Percentiles rank a stretch among this genome's conserved stretches.
Evolutionary conservation across 2,329 filamentous ascomycete genomes (phyloP).

Genomic region (Microdochium paspali): DNA sequence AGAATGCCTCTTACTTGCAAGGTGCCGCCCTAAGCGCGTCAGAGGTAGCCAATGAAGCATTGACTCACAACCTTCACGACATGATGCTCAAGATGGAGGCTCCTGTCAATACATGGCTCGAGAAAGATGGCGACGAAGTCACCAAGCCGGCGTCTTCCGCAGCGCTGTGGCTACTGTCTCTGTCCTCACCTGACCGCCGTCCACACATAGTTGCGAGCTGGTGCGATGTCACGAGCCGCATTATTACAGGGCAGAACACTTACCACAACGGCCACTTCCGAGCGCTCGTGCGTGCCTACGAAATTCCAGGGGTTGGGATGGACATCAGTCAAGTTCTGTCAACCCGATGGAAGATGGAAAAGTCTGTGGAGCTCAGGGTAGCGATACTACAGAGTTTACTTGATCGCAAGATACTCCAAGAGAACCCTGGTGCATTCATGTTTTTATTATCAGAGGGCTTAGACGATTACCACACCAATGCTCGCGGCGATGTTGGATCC

Average conservation of each 20-base stretch:
- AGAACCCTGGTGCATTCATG: conserved; percentile 30
- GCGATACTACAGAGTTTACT: conserved; percentile 46
- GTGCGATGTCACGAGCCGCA: conserved; percentile 30
- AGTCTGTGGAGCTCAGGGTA: conserved; percentile 40
- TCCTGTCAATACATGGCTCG: conserved; percentile 35
- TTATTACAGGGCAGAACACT: conserved; percentile 20
- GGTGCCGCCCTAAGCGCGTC: not conserved
- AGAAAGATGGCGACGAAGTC: conserved; percentile 39
- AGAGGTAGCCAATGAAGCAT: not conserved
- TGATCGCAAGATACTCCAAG: conserved; percentile 32
- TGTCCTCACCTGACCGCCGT: conserved; percentile 27
- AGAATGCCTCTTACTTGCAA: not conserved
- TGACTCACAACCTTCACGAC: conserved; percentile 6
- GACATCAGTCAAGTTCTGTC: conserved; percentile 35
- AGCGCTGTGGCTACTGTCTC: conserved; percentile 37
- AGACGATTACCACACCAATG: conserved; percentile 85
- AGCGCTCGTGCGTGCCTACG: conserved; percentile 40
- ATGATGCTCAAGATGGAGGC: conserved; percentile 16
- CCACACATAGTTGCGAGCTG: conserved; percentile 32
- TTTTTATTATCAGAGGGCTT: conserved; percentile 47
- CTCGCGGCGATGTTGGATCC: conserved; percentile 83
- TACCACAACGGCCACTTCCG: conserved; percentile 42
- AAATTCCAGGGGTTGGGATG: conserved; percentile 22
- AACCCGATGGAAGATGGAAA: conserved; percentile 42
- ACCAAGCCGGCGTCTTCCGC: conserved; percentile 40